phyloP scores from a whole-genome alignment of 192 early-diverging fungal species.

The Pecoramyces ruminantium region DNA sequence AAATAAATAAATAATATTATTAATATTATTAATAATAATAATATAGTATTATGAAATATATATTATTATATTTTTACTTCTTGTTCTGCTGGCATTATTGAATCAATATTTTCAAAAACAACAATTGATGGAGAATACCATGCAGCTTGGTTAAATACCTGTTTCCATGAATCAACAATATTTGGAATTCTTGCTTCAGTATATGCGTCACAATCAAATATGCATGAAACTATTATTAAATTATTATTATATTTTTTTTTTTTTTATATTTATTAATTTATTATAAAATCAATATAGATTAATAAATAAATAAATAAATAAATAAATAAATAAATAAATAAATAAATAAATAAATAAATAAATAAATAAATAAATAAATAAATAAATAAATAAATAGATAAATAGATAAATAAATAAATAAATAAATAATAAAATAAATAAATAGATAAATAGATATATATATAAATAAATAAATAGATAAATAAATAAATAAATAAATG shows the following conservation, averaged over 20 bases:
- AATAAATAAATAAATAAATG: too few species aligned
- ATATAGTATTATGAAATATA: constrained; percentile 8
- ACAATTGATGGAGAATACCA: constrained; percentile 56
- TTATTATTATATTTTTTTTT: constrained; percentile 16
- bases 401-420: too few species aligned
- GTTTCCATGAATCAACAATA: constrained; percentile 35
- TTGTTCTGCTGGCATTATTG: constrained; percentile 49
- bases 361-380: too few species aligned
- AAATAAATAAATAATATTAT: too few species aligned
- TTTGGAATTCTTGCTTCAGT: constrained; percentile 34
- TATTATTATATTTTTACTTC: constrained; percentile 32
- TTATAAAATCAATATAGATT: too few species aligned
- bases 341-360: too few species aligned
- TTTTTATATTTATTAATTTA: constrained; percentile 4
- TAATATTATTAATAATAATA: constrained; percentile 1
- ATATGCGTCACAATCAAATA: constrained; percentile 34
- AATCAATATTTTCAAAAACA: constrained; percentile 60
- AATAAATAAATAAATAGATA: too few species aligned
- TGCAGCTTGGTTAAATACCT: constrained; percentile 42
- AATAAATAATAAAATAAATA: too few species aligned
- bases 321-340: too few species aligned
- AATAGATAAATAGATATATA: too few species aligned
- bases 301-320: too few species aligned
- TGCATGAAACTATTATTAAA: constrained; percentile 28
- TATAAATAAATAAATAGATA: too few species aligned